Conservation (phyloP, 2,329 filamentous ascomycete genomes). For the Scytalidium sp. region DNA sequence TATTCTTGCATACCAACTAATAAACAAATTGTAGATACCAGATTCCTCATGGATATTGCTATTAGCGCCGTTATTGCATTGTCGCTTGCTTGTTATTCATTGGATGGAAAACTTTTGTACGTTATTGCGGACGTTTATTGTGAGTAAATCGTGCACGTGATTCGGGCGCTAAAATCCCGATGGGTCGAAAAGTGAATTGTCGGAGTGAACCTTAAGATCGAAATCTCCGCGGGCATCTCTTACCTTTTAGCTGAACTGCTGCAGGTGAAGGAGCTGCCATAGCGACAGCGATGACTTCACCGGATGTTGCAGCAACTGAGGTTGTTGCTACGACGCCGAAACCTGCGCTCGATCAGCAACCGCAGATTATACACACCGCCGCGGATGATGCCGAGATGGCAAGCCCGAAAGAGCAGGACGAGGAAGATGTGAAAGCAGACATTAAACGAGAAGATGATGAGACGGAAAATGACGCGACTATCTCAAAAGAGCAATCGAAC, state of each 20-base stretch:
- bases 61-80: too few species aligned
- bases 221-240: constrained; percentile 4
- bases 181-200: constrained; percentile 4
- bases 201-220: constrained; percentile 1
- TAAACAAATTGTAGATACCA: too few species aligned
- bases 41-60: too few species aligned
- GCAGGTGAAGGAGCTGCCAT: constrained; percentile 29
- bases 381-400: constrained; percentile 1
- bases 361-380: neutral
- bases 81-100: too few species aligned
- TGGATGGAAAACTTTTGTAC: too few species aligned
- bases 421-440: neutral
- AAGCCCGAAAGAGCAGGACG: constrained; percentile 3
- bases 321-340: constrained; percentile 13
- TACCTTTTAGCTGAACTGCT: constrained; percentile 5
- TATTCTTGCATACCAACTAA: too few species aligned
- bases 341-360: constrained; percentile 6
- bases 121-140: too few species aligned
- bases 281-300: constrained; percentile 33
- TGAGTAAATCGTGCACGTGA: too few species aligned
- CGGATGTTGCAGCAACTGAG: constrained; percentile 15
- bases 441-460: neutral
- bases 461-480: neutral
- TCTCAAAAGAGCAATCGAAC: neutral
- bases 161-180: neutral